Base-by-base conservation (phyloP, 2,329 filamentous ascomycete species). In the Ophiostoma piceae region DNA sequence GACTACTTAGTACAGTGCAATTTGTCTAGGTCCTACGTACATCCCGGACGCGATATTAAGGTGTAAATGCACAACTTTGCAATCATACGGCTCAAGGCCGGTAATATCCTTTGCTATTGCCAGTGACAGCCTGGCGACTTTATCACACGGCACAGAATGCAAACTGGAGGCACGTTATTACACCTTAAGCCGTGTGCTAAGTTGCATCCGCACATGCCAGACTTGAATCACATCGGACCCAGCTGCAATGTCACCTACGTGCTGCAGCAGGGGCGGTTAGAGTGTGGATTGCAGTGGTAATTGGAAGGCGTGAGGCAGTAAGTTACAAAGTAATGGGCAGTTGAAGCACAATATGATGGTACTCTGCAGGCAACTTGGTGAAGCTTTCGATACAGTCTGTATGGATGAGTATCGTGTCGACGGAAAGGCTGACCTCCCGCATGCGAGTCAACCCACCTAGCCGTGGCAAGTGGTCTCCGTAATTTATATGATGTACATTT, bases 111-210 rank as follows among this genome's bases (percentile, higher is more conserved):
- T 3, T 41, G 9, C 12, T 41, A 41, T 41, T 41, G 1, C 3
- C 12, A 41, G 39, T 14, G 39, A 9, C 39, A 41, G 39, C 3
- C 39, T 14, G 1, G 11, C 39, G 11, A 5, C 43, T 47, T 16
- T 16, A 47, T 47, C 16, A n/a, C 43, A 47, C 43, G 43, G 43
- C 43, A 47, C 43, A 47, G 43, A 47, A 47, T 47, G 32, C 68
- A 41, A 68, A 41, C 54, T 68, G 57, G 67, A 16, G 67, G 26
- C 8, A 51, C 39, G 26, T 60, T 22, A 51, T 57, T 67, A 51
- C 66, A 41, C 62, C 65, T 67, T 67, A 67, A 54, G 39, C 66
- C 47, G 68, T 39, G 68, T 69, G 8, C 51, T 66, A 41, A 66
- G 68, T 66, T 69, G 39, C 62, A 69, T 66, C 22, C 68, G 41